phyloP scores from a whole-genome alignment of 23 red algal genomes.

The Gracilaria gracilis region DNA sequence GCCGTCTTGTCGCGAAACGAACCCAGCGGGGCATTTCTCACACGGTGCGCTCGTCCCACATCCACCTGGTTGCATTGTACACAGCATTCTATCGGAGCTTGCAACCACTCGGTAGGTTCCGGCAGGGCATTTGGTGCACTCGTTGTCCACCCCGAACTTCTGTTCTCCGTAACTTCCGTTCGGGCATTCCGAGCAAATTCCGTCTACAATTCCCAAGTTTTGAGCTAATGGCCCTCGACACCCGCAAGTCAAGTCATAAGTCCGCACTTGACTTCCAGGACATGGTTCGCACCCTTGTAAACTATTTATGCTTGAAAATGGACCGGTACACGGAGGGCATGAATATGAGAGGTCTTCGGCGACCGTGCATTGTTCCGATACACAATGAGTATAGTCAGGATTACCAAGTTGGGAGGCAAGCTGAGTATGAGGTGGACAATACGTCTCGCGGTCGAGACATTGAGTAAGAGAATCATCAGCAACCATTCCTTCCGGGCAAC shows the following conservation, averaged over 20 bases:
- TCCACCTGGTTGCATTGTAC: background rate
- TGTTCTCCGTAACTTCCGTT: background rate
- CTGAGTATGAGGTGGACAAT: background rate
- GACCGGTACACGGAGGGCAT: background rate
- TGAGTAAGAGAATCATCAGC: background rate
- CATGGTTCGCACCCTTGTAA: background rate
- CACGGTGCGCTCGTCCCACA: background rate
- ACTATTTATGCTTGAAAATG: no score
- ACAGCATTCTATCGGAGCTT: background rate
- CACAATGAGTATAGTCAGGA: background rate
- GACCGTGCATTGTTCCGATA: background rate
- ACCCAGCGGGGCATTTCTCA: background rate
- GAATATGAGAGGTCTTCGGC: background rate
- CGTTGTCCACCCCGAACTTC: background rate
- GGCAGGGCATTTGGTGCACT: background rate
- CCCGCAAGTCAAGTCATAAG: background rate
- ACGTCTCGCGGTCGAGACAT: background rate
- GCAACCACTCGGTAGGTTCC: conserved; percentile 1
- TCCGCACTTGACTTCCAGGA: background rate
- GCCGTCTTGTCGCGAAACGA: background rate
- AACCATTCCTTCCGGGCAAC: background rate
- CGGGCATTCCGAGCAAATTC: conserved; percentile 14
- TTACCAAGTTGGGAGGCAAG: background rate
- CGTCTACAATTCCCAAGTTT: conserved; percentile 3
- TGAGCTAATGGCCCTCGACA: background rate